phyloP scores from a whole-genome alignment of 2,329 filamentous ascomycete species.

The Berkeleyomyces rouxiae region DNA sequence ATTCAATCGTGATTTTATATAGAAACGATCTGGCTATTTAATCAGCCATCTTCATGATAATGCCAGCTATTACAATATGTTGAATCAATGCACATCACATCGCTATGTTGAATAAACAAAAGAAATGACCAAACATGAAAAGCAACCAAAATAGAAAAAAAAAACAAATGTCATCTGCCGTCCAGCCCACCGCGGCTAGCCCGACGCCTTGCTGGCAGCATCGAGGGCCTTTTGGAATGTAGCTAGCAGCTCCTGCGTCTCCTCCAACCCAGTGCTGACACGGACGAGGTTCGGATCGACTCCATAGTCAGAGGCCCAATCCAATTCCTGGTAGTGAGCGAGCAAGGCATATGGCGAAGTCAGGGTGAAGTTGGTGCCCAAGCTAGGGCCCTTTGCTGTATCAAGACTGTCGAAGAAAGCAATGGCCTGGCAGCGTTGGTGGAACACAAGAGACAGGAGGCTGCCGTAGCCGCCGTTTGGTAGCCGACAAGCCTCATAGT shows the following conservation, averaged over 20 bases:
- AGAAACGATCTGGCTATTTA: not conserved
- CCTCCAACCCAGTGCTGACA: constrained; percentile 81
- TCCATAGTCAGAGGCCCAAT: constrained; percentile 75
- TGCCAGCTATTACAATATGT: not conserved
- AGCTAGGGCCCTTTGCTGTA: constrained; percentile 81
- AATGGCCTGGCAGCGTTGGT: constrained; percentile 50
- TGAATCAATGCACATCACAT: not conserved
- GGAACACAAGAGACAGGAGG: constrained; percentile 69
- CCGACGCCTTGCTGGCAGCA: constrained; percentile 21
- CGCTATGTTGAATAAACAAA: constrained; percentile 1
- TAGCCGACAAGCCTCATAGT: constrained; percentile 66
- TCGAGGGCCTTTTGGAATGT: constrained; percentile 55
- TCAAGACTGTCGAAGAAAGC: constrained; percentile 75
- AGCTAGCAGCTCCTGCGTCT: constrained; percentile 44
- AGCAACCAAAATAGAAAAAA: not conserved
- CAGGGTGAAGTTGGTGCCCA: constrained; percentile 93
- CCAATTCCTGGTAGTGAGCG: constrained; percentile 78
- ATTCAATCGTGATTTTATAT: no score
- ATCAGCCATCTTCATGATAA: not conserved
- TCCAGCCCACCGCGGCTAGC: not conserved
- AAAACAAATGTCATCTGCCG: no score
- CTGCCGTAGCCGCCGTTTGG: constrained; percentile 75
- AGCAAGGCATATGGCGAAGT: constrained; percentile 81
- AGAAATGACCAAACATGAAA: not conserved
- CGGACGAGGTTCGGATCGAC: constrained; percentile 68